A percentile compares a stretch with the other conserved stretches of the same genome.
These are phyloP conservation scores for Litchi chinensis DNA, from an alignment of 345 rosid species.

Conservation along the genomic window DNA sequence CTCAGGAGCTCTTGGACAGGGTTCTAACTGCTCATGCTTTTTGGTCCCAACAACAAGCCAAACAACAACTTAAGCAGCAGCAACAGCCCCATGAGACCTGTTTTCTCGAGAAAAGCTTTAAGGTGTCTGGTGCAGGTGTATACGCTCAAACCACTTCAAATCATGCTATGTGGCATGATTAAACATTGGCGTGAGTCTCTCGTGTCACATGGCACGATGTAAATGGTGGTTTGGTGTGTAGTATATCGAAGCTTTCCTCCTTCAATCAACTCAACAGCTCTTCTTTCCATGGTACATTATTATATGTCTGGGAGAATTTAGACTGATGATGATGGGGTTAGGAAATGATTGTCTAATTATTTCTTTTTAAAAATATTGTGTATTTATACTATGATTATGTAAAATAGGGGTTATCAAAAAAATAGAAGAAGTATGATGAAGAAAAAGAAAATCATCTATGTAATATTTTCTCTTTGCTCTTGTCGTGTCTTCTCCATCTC, in stretches of 20 bases:
- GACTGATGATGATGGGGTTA: slow-evolving; percentile 19
- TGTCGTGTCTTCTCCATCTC: slow-evolving; percentile 27
- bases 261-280: no score
- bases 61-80: slow-evolving; percentile 63
- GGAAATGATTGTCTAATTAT: slow-evolving; percentile 17
- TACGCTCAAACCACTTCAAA: no score
- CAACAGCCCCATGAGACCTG: slow-evolving; percentile 39
- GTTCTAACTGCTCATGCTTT: slow-evolving; percentile 87
- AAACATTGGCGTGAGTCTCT: no score
- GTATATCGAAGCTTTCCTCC: no score
- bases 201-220: no score
- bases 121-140: no score
- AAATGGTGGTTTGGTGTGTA: no score
- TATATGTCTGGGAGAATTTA: slow-evolving; percentile 10
- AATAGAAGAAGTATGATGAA: slow-evolving; percentile 15
- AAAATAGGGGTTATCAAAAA: slow-evolving; percentile 28
- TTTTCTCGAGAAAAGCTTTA: slow-evolving; percentile 39
- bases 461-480: slow-evolving; percentile 23
- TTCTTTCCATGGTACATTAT: background rate
- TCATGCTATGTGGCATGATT: no score
- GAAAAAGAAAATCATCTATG: slow-evolving; percentile 22
- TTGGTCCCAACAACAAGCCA: slow-evolving; percentile 91
- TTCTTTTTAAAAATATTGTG: slow-evolving; percentile 12
- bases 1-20: slow-evolving; percentile 91
- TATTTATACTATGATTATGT: slow-evolving; percentile 31